Evolutionary conservation across 495 filamentous ascomycete species (phyloP), one percentile per base, ranked within the genome.

Genomic region (Neurospora africana): DNA sequence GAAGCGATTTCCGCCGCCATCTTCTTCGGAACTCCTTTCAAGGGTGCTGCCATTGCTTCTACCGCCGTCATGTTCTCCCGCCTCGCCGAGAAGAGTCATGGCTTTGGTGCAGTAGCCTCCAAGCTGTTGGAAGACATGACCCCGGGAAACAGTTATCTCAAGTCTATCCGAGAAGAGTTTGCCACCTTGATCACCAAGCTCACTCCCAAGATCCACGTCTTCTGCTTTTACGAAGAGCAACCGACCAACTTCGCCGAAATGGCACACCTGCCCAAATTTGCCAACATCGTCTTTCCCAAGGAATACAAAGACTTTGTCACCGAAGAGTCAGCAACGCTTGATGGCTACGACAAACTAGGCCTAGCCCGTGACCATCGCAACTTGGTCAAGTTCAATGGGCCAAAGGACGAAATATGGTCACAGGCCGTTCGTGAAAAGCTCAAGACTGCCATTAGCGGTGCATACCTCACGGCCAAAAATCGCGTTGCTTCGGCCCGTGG

Each of bases 21-120:
- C 38, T 81, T 81, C 72, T 82, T 82, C 73, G 81, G 80, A 15
- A 80, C 81, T n/a, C 81, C 80, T 17, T 81, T 82, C 39, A 74
- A 75, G 11, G 81, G 80, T 39, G 76, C 81, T 4, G 67, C 75
- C 0, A 76, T 72, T 40, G 80, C 77, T 65, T 76, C 76, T 13
- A 71, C 38, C 4, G 80, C 79, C 13, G 74, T 71, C n/a, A 77
- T 79, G 78, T 78, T 78, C 19, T 76, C 80, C 4, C 47, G 73
- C 10, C 58, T 78, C 10, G 75, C 75, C 30, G 79, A 81, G 40
- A 81, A 77, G 68, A 39, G 71, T 43, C 41, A 43, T 15, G 9
- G 13, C 27, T 75, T 77, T 37, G 30, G 69, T 33, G 78, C 79
- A 30, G 71, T 71, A 6, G 74, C 72, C 19, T 81, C 78, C 7